Evolutionary conservation across 352 stramenopile species (phyloP), one percentile per base, ranked within the genome.

Genomic region (Phytophthora europaea): DNA sequence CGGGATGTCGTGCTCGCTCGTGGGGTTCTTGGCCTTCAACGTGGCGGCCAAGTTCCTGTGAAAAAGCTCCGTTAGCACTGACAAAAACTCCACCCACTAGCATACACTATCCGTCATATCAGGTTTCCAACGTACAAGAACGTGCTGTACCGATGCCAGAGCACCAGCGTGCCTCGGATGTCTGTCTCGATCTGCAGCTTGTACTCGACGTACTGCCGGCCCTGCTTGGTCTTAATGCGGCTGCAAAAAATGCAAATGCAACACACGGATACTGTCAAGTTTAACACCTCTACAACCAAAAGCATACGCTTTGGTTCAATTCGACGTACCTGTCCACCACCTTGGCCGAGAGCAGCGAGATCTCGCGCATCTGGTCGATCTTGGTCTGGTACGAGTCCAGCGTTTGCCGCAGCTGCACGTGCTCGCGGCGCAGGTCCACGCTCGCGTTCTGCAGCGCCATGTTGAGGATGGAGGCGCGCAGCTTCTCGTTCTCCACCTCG

Each of bases 131-230:
- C 84, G 59, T 81, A 94, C 85, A 94, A 75, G 78, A 96, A 96
- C 12, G 89, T 96, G 75, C 84, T 93, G 88, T 96, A 96, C 72
- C 89, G 87, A 82, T 96, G 89, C 89, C 89, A 96, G 6, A 96
- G 73, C 67, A 95, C 86, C 20, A 96, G 79, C 53, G 89, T 96
- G 73, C 89, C 89, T 45, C 88, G 87, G 61, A 92, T 95, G 68
- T 95, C 87, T 73, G 89, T 96, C 76, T 95, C 89, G 65, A 96
- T 95, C 71, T 94, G 85, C 47, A 95, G 80, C 69, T 94, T 94
- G 81, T 94, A 95, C 83, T 95, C 89, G 55, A 96, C 89, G 68
- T 94, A 95, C 76, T 96, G 88, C 15, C 89, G 88, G 6, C 89
- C 89, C 47, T 96, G 87, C 61, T 94, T 93, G 63, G 86, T 94